Evolutionary conservation across 2,329 filamentous ascomycete species (phyloP), one percentile per base, ranked within the genome.

Genomic region (Colletotrichum sp.): DNA sequence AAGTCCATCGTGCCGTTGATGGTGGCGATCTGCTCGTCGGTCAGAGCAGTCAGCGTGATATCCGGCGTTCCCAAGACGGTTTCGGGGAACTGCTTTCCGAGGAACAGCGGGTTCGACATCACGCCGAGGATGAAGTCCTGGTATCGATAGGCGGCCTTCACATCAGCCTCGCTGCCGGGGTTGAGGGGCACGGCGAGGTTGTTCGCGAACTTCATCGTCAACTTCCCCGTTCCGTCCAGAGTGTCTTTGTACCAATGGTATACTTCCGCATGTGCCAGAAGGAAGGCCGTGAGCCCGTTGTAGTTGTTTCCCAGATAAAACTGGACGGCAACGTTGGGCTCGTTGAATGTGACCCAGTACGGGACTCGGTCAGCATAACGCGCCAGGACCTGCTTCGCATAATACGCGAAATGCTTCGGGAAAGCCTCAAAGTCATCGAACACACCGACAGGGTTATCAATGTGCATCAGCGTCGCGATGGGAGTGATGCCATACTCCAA

Each of bases 341-440:
- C 89, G 77, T 90, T 90, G 80, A 89, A 90, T 1, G 88, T 90
- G 78, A 87, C 88, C 87, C 88, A 90, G 6, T 87, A 83, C 1
- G 88, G 85, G 0, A 91, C 88, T 1, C 89, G 85, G 71, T 90
- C 86, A 6, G 87, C 87, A 76, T 87, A 91, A 70, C 89, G 87
- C 2, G 85, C 84, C 82, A 91, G 87, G 55, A 87, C 84, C 21
- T 90, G 84, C 71, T 89, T 88, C 52, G 87, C 89, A 70, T 91
- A 91, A 79, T 90, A 83, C 2, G 90, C 85, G 78, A 89, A 91
- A 16, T 87, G 87, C 48, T 89, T 87, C 12, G 86, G 82, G 34
- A 89, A 76, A 8, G 24, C 32, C 52, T 56, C 56, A 5, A 90
- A 38, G 8, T 66, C 26, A 24, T 66, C 32, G 30, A 58, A 85